A percentile compares a stretch with the other conserved stretches of the same genome.
phyloP scores from a whole-genome alignment of 2,329 filamentous ascomycete species.

The Fusarium austroafricanum region DNA sequence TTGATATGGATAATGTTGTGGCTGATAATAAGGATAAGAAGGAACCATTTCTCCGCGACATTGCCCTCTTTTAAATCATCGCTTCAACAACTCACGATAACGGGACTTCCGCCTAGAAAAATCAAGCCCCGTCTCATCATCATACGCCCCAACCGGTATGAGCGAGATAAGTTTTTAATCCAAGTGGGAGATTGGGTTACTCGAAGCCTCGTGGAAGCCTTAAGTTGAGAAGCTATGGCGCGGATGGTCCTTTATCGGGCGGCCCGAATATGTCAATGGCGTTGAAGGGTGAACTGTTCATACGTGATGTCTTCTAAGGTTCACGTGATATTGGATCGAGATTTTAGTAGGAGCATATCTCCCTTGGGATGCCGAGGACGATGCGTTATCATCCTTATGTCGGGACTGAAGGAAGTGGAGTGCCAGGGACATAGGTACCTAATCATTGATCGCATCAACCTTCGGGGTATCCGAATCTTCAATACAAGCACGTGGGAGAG shows the following conservation, averaged over 20 bases:
- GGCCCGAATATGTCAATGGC: constrained; percentile 26
- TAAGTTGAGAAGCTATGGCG: constrained; percentile 11
- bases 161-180: constrained; percentile 5
- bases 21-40: not conserved
- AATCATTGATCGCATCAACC: not conserved
- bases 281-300: not conserved
- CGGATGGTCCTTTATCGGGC: constrained; percentile 16
- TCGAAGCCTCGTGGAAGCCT: constrained; percentile 5
- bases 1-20: not conserved
- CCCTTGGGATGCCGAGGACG: not conserved
- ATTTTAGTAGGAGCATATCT: not conserved
- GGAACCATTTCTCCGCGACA: not conserved
- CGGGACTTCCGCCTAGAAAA: constrained; percentile 20
- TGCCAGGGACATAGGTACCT: not conserved
- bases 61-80: constrained; percentile 15
- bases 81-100: not conserved
- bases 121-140: not conserved
- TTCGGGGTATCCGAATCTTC: constrained; percentile 14
- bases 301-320: not conserved
- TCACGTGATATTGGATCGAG: not conserved
- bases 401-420: not conserved
- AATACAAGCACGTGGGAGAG: not conserved
- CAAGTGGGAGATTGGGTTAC: not conserved
- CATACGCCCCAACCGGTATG: constrained; percentile 13
- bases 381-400: not conserved